Base-by-base conservation (phyloP, 139 green algal genomes). In the Zygnema cylindricum region DNA sequence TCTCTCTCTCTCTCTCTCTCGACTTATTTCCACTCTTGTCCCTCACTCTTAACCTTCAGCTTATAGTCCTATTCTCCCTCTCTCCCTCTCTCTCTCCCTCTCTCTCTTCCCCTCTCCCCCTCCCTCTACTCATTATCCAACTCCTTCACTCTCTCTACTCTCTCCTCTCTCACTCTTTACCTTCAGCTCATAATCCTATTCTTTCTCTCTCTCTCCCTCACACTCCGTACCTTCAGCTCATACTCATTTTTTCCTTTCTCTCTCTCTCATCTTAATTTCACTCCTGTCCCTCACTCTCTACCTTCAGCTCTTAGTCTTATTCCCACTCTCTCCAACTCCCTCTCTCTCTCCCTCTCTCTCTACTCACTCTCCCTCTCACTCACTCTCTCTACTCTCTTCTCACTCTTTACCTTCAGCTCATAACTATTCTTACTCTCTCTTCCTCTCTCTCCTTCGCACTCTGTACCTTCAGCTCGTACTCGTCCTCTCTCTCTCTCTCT, bases 301-400 rank as follows among this genome's bases (percentile, higher is more conserved):
- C 0, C 1, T n/a, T 21, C 1, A 0, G 3, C n/a, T 43, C 36
- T 33, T 35, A 35, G 32, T 33, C 69, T 55, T 11, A n/a, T 0
- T 55, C 1, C 81, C 32, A 16, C 43, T 0, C 63, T 54, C 7
- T 69, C 1, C 40, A 3, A 25, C 38, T 79, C 71, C 71, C 71
- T 79, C 40, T 79, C 71, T 3, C 69, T 86, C 81, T 83, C 1
- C 81, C 1, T 32, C 63, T 69, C 77, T 55, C 49, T 39, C 77
- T 85, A 55, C 77, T 43, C 11, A 7, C 71, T 16, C 71, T 16
- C 71, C 43, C 71, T 79, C 38, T 11, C 71, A 30, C 38, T 42
- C 11, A 42, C 7, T 79, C 71, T 42, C 71, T 11, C 71, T 79
- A 7, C 23, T 35, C 41, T 35, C n/a, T n/a, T 40, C 41, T 36